phyloP scores from a whole-genome alignment of 2,329 filamentous ascomycete genomes.

The Ceratocystis cacaofunesta region DNA sequence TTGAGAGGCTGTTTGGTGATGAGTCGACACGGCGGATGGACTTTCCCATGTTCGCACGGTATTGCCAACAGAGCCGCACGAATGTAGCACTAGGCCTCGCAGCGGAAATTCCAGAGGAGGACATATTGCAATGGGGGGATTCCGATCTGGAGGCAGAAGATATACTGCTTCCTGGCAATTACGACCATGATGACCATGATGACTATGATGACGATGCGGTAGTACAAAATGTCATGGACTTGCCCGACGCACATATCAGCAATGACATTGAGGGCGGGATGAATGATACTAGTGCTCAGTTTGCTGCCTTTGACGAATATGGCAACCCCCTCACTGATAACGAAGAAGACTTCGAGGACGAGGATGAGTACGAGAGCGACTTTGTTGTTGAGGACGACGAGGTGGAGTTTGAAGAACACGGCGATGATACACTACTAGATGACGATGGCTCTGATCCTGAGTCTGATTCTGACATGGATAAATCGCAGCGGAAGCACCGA shows the following conservation, averaged over 20 bases:
- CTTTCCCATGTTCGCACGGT: neutral
- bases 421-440: conserved; percentile 1
- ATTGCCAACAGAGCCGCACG: neutral
- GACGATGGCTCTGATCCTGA: neutral
- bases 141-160: neutral
- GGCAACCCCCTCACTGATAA: neutral
- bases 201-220: neutral
- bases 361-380: conserved; percentile 12
- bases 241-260: neutral
- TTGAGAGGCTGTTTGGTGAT: conserved; percentile 2
- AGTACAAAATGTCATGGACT: neutral
- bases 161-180: neutral
- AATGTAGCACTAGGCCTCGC: neutral
- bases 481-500: neutral
- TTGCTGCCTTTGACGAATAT: neutral
- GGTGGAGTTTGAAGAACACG: conserved; percentile 8
- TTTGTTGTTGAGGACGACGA: conserved; percentile 14
- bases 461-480: neutral
- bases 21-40: neutral
- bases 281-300: neutral
- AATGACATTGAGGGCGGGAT: neutral
- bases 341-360: neutral
- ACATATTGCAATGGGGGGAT: neutral
- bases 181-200: neutral
- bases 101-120: neutral